Conservation (phyloP, 176 grass and related monocot species). For the Bothriochloa decipiens region DNA sequence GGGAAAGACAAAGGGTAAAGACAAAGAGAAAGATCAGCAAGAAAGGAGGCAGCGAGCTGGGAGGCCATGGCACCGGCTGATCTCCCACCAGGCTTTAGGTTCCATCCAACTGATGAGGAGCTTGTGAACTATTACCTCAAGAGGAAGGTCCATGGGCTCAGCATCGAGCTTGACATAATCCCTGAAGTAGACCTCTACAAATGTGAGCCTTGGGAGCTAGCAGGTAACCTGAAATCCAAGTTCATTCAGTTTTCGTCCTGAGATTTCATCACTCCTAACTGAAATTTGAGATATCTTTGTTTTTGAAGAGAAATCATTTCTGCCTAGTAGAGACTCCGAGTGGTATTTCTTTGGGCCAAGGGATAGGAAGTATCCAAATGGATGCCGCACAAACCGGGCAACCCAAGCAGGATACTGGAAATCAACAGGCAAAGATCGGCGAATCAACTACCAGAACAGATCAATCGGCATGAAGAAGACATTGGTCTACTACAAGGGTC, state of each 20-base stretch:
- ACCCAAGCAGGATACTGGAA: conserved; percentile 95
- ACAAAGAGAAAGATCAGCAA: conserved; percentile 56
- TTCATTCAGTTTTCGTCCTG: conserved; percentile 21
- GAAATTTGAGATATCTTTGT: conserved; percentile 38
- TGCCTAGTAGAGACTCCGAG: conserved; percentile 88
- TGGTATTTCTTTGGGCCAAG: conserved; percentile 98
- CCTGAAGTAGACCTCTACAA: conserved; percentile 98
- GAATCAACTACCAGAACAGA: conserved; percentile 72
- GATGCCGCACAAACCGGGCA: conserved; percentile 88
- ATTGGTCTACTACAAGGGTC: conserved; percentile 86
- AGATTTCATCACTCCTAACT: conserved; percentile 21
- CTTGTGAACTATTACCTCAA: conserved; percentile 98
- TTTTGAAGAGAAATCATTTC: conserved; percentile 89
- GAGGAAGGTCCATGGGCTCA: conserved; percentile 96
- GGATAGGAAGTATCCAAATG: conserved; percentile 89
- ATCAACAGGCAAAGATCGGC: conserved; percentile 90
- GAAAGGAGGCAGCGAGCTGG: conserved; percentile 48
- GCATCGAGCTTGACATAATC: conserved; percentile 93
- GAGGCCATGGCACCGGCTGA: conserved; percentile 83
- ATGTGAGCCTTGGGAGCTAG: conserved; percentile 94
- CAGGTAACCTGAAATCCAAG: conserved; percentile 56
- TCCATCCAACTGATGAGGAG: conserved; percentile 95
- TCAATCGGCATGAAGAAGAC: conserved; percentile 99
- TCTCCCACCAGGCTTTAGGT: conserved; percentile 99
- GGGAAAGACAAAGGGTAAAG: conserved; percentile 58